Conservation (phyloP, 2,329 filamentous ascomycete genomes). For the Neocucurbitaria cava region DNA sequence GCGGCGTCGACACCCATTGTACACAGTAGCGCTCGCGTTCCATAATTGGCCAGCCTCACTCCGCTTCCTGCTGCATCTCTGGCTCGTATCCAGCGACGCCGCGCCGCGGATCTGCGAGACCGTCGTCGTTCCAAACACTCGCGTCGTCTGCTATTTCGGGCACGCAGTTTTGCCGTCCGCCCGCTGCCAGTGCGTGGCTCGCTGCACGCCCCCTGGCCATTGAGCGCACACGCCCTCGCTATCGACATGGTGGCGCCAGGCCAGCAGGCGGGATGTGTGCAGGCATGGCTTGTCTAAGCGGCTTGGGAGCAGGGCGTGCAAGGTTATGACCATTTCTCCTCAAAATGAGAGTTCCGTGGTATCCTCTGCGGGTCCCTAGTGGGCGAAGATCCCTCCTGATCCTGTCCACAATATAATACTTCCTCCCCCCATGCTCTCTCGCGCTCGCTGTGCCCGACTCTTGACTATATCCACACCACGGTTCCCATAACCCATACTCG, state of each 20-base stretch:
- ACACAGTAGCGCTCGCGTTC: slow-evolving; percentile 7
- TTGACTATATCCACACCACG: slow-evolving; percentile 13
- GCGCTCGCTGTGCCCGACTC: slow-evolving; percentile 18
- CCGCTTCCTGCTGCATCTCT: slow-evolving; percentile 4
- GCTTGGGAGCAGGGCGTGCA: slow-evolving; percentile 19
- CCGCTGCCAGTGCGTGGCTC: slow-evolving; percentile 27
- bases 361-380: slow-evolving; percentile 31
- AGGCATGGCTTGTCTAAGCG: slow-evolving; percentile 28
- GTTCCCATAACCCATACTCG: slow-evolving; percentile 14
- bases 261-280: slow-evolving; percentile 27
- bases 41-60: slow-evolving; percentile 21
- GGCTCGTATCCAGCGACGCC: slow-evolving; percentile 28
- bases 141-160: slow-evolving; percentile 40
- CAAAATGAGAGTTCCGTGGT: slow-evolving; percentile 29
- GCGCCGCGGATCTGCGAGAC: slow-evolving; percentile 29
- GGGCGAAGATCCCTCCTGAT: slow-evolving; percentile 27
- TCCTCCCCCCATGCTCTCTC: slow-evolving; percentile 20
- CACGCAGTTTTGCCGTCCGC: slow-evolving; percentile 27
- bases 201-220: slow-evolving; percentile 8
- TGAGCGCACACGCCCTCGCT: slow-evolving; percentile 10
- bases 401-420: slow-evolving; percentile 40
- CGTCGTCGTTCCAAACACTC: slow-evolving; percentile 33
- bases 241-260: slow-evolving; percentile 30
- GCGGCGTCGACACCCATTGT: slow-evolving; percentile 1
- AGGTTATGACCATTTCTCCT: slow-evolving; percentile 19